Conservation (phyloP, 2,329 filamentous ascomycete species). For the Ilyonectria mors-panacis region DNA sequence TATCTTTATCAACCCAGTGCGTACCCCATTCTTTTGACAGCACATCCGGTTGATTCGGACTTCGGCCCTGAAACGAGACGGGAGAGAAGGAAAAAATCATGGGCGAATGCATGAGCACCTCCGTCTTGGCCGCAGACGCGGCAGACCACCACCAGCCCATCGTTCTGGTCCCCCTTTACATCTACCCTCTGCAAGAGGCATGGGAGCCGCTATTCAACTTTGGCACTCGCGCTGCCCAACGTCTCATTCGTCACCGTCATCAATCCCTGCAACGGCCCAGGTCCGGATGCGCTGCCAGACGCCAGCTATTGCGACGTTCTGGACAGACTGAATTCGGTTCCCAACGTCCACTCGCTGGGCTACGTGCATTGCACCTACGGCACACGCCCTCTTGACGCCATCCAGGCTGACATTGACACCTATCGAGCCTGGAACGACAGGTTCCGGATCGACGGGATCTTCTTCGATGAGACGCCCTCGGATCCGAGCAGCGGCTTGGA, state of each 20-base stretch:
- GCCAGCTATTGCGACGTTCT: slow-evolving; percentile 29
- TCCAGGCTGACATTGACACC: slow-evolving; percentile 26
- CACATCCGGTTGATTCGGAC: not conserved
- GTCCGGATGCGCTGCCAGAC: slow-evolving; percentile 30
- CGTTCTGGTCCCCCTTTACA: slow-evolving; percentile 35
- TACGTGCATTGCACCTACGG: slow-evolving; percentile 41
- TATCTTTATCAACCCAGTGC: not conserved
- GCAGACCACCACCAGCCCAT: slow-evolving; percentile 9
- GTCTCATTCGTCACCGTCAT: slow-evolving; percentile 33
- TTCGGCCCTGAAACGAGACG: not conserved
- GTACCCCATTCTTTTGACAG: not conserved
- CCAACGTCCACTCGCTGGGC: slow-evolving; percentile 28
- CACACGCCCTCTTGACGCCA: slow-evolving; percentile 6
- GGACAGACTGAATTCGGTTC: slow-evolving; percentile 16
- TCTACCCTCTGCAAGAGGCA: slow-evolving; percentile 31
- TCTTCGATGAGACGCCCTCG: slow-evolving; percentile 37
- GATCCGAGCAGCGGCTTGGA: not conserved
- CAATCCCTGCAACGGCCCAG: slow-evolving; percentile 33
- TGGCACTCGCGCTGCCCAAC: slow-evolving; percentile 24
- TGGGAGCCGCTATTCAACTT: slow-evolving; percentile 33
- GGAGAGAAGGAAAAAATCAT: slow-evolving; percentile 11
- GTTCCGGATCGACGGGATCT: slow-evolving; percentile 36
- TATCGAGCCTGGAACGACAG: slow-evolving; percentile 34
- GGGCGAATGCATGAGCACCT: slow-evolving; percentile 1
- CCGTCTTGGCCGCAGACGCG: not conserved